Evolutionary conservation across 2,329 filamentous ascomycete genomes (phyloP).

Genomic region (Arachnomyces sp.): DNA sequence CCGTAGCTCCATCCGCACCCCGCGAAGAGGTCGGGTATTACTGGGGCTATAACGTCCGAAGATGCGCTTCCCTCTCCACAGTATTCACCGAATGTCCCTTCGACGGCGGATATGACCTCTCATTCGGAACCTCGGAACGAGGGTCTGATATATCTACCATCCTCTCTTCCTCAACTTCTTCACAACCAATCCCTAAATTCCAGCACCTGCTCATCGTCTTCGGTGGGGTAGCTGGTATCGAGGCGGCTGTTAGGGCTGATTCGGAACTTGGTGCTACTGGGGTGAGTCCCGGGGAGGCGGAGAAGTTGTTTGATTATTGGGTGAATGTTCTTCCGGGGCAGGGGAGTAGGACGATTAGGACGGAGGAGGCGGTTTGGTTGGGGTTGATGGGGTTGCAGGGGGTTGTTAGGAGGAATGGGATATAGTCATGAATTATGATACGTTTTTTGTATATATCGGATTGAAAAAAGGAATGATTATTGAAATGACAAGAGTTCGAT

Average conservation of each 20-base stretch:
- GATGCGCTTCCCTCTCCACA: slow-evolving; percentile 57
- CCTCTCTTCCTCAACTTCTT: neutral
- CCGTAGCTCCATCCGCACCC: slow-evolving; percentile 61
- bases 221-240: slow-evolving; percentile 71
- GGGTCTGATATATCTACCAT: slow-evolving; percentile 45
- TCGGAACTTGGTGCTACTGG: slow-evolving; percentile 52
- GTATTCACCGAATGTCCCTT: slow-evolving; percentile 72
- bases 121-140: slow-evolving; percentile 76
- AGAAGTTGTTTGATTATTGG: slow-evolving; percentile 75
- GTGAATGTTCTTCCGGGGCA: slow-evolving; percentile 73
- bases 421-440: too few relatives aligned
- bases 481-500: neutral
- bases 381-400: slow-evolving; percentile 61
- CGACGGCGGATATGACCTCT: slow-evolving; percentile 72
- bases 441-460: neutral
- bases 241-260: slow-evolving; percentile 63
- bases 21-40: slow-evolving; percentile 73
- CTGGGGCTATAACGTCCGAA: slow-evolving; percentile 73
- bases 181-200: slow-evolving; percentile 40
- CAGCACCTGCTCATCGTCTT: slow-evolving; percentile 72
- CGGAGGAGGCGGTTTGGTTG: slow-evolving; percentile 76
- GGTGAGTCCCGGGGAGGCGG: slow-evolving; percentile 56
- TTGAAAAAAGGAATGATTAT: neutral
- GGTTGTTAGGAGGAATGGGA: slow-evolving; percentile 36
- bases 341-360: slow-evolving; percentile 73